These are phyloP conservation scores for Yarrowia deformans DNA, from an alignment of 805 yeast species.

Conservation along the genomic window DNA sequence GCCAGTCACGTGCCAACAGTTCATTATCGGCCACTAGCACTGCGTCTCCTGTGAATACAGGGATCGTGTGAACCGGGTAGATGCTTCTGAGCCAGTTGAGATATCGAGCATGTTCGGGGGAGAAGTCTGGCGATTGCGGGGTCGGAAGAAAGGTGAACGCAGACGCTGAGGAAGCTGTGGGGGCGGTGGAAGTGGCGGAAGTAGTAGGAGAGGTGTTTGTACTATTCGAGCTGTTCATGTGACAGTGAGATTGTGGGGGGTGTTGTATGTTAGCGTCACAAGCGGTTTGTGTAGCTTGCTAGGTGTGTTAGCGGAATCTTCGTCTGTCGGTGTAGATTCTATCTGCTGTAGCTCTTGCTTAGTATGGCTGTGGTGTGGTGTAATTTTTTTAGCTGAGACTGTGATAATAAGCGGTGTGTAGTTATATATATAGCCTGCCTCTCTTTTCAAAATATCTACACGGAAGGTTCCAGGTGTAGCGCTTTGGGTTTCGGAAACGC, in stretches of 20 bases:
- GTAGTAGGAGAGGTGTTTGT: constrained; percentile 3
- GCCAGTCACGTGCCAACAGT: constrained; percentile 2
- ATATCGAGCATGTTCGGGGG: constrained; percentile 14
- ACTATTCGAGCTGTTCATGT: constrained; percentile 14
- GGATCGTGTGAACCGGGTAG: constrained; percentile 25
- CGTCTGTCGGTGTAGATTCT: neutral
- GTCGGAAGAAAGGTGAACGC: constrained; percentile 14
- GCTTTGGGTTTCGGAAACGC: constrained; percentile 17
- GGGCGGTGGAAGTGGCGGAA: constrained; percentile 1
- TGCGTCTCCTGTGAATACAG: constrained; percentile 16
- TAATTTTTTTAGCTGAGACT: neutral
- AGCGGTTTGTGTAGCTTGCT: neutral
- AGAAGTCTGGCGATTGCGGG: constrained; percentile 17
- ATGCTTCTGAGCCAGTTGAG: constrained; percentile 33
- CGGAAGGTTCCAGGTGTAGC: constrained; percentile 11
- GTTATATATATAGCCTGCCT: constrained; percentile 13
- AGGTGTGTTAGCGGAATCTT: constrained; percentile 4
- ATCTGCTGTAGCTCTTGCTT: neutral
- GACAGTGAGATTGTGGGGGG: neutral
- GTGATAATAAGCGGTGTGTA: neutral
- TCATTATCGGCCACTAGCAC: neutral
- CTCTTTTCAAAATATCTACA: neutral
- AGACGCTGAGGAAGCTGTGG: neutral
- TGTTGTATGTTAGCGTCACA: neutral
- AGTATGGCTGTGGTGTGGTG: neutral